These are phyloP conservation scores for Fusarium caatingaense DNA, from an alignment of 2,329 filamentous ascomycete genomes.

Conservation along the genomic window DNA sequence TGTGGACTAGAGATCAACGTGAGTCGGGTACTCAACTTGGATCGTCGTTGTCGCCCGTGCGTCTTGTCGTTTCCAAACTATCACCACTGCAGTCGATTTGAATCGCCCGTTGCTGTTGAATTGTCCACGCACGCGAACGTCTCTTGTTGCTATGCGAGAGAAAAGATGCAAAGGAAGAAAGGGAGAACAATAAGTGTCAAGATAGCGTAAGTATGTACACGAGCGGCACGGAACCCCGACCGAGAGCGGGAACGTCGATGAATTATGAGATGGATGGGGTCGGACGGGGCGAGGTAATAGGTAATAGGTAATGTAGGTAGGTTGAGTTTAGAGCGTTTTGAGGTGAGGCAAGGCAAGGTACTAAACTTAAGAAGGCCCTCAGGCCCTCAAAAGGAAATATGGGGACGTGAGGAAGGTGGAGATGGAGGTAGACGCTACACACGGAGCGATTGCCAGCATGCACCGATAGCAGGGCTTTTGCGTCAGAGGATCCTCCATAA, in stretches of 20 bases:
- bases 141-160: constrained; percentile 4
- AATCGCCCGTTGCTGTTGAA: constrained; percentile 11
- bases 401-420: constrained; percentile 21
- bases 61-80: constrained; percentile 15
- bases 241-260: constrained; percentile 38
- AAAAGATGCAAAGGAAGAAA: constrained; percentile 25
- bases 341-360: constrained; percentile 35
- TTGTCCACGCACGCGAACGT: constrained; percentile 21
- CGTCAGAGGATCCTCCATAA: constrained; percentile 7
- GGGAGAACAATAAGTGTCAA: constrained; percentile 20
- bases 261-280: constrained; percentile 41
- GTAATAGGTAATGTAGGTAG: constrained; percentile 22
- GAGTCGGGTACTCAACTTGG: constrained; percentile 11
- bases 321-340: constrained; percentile 41
- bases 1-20: constrained; percentile 19
- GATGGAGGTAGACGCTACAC: constrained; percentile 29
- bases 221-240: constrained; percentile 41
- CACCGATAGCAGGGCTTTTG: constrained; percentile 17
- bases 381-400: constrained; percentile 24
- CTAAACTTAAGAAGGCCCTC: constrained; percentile 38
- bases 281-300: constrained; percentile 40
- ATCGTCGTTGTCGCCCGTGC: constrained; percentile 6
- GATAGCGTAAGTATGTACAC: constrained; percentile 37
- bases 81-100: constrained; percentile 3
- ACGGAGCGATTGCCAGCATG: constrained; percentile 17